Evolutionary conservation across 768 basidiomycete species (phyloP), one percentile per base, ranked within the genome.

Genomic region (Omphalotus guepiniiformis): DNA sequence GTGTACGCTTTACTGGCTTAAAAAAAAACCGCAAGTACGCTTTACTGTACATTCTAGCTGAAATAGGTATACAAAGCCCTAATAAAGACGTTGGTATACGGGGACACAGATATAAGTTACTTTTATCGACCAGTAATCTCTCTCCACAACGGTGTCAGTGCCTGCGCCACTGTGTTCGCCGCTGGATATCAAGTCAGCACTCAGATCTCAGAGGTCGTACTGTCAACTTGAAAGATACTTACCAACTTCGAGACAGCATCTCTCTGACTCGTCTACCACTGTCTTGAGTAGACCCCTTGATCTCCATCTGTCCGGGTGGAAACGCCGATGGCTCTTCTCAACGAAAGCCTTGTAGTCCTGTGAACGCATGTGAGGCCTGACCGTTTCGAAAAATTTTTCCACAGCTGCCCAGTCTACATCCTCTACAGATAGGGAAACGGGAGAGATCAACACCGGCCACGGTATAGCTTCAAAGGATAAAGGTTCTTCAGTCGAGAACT

Each of bases 291-390:
- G 64, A 23, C 78, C 78, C 34, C 83, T 72, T 25, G 83, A 80
- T 35, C 80, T 71, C 89, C 87, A 93, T 50, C 85, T 68, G 62
- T 91, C 88, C 2, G 87, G 85, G 55, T 90, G 90, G 61, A 89
- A 91, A 42, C 87, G 67, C 32, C 79, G 73, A 55, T 88, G 78
- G 55, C 82, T 84, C 57, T 79, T 80, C 65, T 86, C 78, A 3
- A 91, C 72, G 47, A 90, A 74, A 2, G 60, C 61, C 57, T 75
- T 80, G 64, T 78, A 89, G 40, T 85, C 83, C 59, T 82, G 78
- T 15, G 63, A 45, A 19, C 78, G 72, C 73, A 88, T 74, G 36
- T 75, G 71, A 15, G 53, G 50, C 54, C 69, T 71, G 22, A 82
- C 73, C 4, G 70, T 69, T 13, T 62, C 62, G 56, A 90, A 91